phyloP scores from a whole-genome alignment of 2,329 filamentous ascomycete genomes.

The Botrytis pseudocinerea region DNA sequence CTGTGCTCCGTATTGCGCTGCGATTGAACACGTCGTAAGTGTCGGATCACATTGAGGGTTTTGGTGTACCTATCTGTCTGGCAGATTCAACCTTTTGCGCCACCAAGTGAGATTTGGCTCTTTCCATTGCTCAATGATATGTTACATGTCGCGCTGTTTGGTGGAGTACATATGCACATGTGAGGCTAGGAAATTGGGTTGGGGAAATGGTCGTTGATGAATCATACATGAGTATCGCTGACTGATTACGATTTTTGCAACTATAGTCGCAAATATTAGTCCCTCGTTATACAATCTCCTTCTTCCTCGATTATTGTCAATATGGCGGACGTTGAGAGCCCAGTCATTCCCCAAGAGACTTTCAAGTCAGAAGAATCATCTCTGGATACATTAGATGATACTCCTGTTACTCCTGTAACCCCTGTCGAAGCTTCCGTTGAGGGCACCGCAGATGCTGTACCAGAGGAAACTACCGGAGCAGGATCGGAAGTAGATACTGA shows the following conservation, averaged over 20 bases:
- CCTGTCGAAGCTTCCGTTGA: conserved; percentile 9
- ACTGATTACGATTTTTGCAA: conserved; percentile 11
- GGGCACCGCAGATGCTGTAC: conserved; percentile 19
- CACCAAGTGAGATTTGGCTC: conserved; percentile 12
- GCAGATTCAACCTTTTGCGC: conserved; percentile 14
- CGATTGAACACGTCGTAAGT: conserved; percentile 24
- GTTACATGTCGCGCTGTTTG: conserved; percentile 18
- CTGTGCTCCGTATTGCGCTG: conserved; percentile 2
- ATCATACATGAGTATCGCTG: conserved; percentile 19
- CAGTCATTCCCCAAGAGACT: conserved; percentile 2
- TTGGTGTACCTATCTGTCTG: conserved; percentile 11
- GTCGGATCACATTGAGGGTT: conserved; percentile 16
- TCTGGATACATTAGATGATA: conserved; percentile 8
- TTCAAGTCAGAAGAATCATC: neutral
- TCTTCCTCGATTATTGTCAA: conserved; percentile 14
- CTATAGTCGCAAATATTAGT: conserved; percentile 21
- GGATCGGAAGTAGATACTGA: conserved; percentile 37
- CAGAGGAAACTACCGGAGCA: conserved; percentile 34
- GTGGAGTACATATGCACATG: conserved; percentile 21
- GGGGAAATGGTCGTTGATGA: conserved; percentile 13
- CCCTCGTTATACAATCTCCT: conserved; percentile 18
- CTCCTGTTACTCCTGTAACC: conserved; percentile 6
- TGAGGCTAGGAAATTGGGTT: conserved; percentile 9
- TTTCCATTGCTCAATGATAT: conserved; percentile 16
- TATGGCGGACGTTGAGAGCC: conserved; percentile 23